A percentile compares a stretch with the other conserved stretches of the same genome.
These are phyloP conservation scores for Yamadazyma atlantica DNA, from an alignment of 1,139 yeast genomes.

Conservation along the genomic window DNA sequence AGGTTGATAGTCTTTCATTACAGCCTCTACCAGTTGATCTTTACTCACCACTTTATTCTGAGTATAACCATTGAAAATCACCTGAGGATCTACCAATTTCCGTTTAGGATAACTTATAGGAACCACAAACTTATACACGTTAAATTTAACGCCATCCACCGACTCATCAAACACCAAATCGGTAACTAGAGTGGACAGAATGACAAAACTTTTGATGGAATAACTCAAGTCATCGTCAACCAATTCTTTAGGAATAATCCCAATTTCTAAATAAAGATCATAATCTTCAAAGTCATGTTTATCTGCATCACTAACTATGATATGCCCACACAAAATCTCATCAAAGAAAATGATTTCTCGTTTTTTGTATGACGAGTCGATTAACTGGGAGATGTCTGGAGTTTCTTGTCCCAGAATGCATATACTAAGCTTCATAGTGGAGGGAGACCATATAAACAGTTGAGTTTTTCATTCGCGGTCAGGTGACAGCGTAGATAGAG, in stretches of 20 bases:
- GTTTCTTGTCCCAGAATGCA: background rate
- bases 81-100: conserved; percentile 30
- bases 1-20: conserved; percentile 1
- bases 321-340: conserved; percentile 37
- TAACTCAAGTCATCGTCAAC: conserved; percentile 12
- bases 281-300: conserved; percentile 7
- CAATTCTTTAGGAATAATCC: conserved; percentile 29
- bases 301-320: conserved; percentile 19
- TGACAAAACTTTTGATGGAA: conserved; percentile 3
- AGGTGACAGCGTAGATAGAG: too few relatives aligned
- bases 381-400: background rate
- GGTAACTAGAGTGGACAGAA: conserved; percentile 3
- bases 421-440: background rate
- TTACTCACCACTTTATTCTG: background rate
- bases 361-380: background rate
- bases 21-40: background rate
- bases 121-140: conserved; percentile 26
- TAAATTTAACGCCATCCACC: background rate
- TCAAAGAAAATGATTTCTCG: conserved; percentile 32
- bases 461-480: background rate
- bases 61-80: conserved; percentile 24
- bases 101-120: conserved; percentile 39
- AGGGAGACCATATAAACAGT: background rate
- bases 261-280: conserved; percentile 24
- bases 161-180: conserved; percentile 3